A percentile compares a stretch with the other conserved stretches of the same genome.
These are phyloP conservation scores for Paraphaeosphaeria minitans DNA, from an alignment of 2,329 filamentous ascomycete genomes.

Conservation along the genomic window DNA sequence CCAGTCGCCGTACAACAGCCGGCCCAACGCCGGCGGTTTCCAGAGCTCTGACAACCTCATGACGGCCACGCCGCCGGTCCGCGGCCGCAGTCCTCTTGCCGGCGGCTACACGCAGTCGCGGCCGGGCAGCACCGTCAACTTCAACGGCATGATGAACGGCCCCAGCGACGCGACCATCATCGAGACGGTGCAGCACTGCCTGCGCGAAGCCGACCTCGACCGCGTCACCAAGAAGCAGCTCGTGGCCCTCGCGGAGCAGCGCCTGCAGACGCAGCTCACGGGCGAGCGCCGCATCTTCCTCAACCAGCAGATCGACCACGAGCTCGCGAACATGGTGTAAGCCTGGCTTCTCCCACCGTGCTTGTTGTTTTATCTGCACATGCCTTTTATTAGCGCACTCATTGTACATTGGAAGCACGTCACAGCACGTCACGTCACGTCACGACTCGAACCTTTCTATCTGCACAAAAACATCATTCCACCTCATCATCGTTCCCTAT, in stretches of 20 bases:
- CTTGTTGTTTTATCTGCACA: not conserved
- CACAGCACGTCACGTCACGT: not conserved
- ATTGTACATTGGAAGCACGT: constrained; percentile 21
- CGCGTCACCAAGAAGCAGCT: constrained; percentile 98
- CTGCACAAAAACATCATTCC: constrained; percentile 3
- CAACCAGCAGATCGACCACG: constrained; percentile 89
- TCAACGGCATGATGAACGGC: constrained; percentile 63
- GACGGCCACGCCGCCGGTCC: constrained; percentile 42
- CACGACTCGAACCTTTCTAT: constrained; percentile 6
- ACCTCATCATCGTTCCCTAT: not conserved
- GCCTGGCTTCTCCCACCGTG: not conserved
- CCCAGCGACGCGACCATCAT: constrained; percentile 81
- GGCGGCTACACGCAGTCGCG: constrained; percentile 51
- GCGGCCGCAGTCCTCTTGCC: constrained; percentile 56
- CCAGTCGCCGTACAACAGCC: constrained; percentile 46
- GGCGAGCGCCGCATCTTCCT: constrained; percentile 89
- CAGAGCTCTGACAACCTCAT: constrained; percentile 49
- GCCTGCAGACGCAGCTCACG: constrained; percentile 84
- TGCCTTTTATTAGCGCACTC: constrained; percentile 18
- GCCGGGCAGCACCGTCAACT: constrained; percentile 63
- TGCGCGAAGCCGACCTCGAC: constrained; percentile 89
- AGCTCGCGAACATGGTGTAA: constrained; percentile 89
- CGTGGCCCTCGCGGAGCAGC: constrained; percentile 85
- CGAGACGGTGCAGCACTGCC: constrained; percentile 80
- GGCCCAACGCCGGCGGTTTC: constrained; percentile 51